These are phyloP conservation scores for Fusarium siculi DNA, from an alignment of 2,329 filamentous ascomycete species.

Conservation along the genomic window DNA sequence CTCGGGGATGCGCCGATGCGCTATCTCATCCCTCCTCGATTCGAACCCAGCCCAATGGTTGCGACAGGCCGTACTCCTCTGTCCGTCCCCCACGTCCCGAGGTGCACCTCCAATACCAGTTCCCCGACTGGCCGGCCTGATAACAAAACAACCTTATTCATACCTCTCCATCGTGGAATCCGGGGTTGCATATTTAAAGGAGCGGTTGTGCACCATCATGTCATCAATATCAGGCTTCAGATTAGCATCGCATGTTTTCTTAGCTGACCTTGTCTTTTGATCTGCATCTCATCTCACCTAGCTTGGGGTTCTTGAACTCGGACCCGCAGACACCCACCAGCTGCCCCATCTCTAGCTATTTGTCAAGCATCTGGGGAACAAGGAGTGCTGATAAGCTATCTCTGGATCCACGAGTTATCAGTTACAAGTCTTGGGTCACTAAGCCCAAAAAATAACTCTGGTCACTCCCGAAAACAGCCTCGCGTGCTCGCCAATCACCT, in stretches of 20 bases:
- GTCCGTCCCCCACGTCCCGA: slow-evolving; percentile 36
- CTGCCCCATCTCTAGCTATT: slow-evolving; percentile 26
- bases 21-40: slow-evolving; percentile 25
- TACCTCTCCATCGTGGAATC: slow-evolving; percentile 11
- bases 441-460: slow-evolving; percentile 30
- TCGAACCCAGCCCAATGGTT: slow-evolving; percentile 15
- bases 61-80: slow-evolving; percentile 8
- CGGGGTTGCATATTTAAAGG: slow-evolving; percentile 21
- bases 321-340: slow-evolving; percentile 38
- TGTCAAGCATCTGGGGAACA: slow-evolving; percentile 23
- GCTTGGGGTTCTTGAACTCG: slow-evolving; percentile 12
- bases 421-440: slow-evolving; percentile 28
- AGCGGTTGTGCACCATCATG: not conserved
- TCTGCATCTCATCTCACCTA: slow-evolving; percentile 14
- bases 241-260: slow-evolving; percentile 20
- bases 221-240: not conserved
- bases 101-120: slow-evolving; percentile 5
- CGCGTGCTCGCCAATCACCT: slow-evolving; percentile 14
- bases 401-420: slow-evolving; percentile 36
- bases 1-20: slow-evolving; percentile 21
- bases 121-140: slow-evolving; percentile 24
- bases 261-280: slow-evolving; percentile 20
- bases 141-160: slow-evolving; percentile 16
- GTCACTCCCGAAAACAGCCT: slow-evolving; percentile 34
- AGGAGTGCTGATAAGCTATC: slow-evolving; percentile 44